Base-by-base conservation (phyloP, 805 yeast genomes). In the Starmerella ratchasimensis region DNA sequence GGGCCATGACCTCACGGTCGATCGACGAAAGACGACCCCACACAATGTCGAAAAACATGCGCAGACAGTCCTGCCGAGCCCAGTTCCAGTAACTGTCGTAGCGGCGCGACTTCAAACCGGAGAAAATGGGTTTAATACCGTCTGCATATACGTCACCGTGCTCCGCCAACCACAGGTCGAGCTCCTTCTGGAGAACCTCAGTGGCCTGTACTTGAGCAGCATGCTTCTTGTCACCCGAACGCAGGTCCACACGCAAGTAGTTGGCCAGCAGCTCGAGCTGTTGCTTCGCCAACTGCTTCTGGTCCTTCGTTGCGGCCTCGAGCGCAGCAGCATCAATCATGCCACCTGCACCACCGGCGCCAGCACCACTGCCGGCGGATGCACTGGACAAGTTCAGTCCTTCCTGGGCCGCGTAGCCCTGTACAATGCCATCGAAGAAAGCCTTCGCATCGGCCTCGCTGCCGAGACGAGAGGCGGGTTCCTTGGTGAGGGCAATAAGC, bases 21-120 rank as follows among this genome's bases (percentile, higher is more conserved):
- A 90, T 80, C 43, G 82, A 77, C 45, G 84, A 74, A 46, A 80
- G 71, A 47, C 81, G 78, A 60, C 98, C 98, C 61, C 90, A 93
- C 51, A 90, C 84, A 54, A 90, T 84, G 62, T 90, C 96, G 58
- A 73, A 90, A 65, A 81, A 90, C 82, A 90, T 78, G 34, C 84
- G 74, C 51, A 90, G 67, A 44, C 90, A 80, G 59, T 90, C 94
- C 68, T 90, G 98, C 63, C 96, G 81, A 33, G 97, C 96, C 98
- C 98, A 90, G 63, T 93, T 93, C 98, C 98, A 90, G 63, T 86
- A 84, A 17, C 96, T 84, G 63, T 90, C 97, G 61, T 88, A 90
- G 38, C 79, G 76, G 67, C 98, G 80, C 21, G 96, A 94, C 68
- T 90, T 90, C 64, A 80, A 71, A 45, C 88, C 70, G 23, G 94